Evolutionary conservation across 495 filamentous ascomycete genomes (phyloP).

Genomic region (Neurospora sp.): DNA sequence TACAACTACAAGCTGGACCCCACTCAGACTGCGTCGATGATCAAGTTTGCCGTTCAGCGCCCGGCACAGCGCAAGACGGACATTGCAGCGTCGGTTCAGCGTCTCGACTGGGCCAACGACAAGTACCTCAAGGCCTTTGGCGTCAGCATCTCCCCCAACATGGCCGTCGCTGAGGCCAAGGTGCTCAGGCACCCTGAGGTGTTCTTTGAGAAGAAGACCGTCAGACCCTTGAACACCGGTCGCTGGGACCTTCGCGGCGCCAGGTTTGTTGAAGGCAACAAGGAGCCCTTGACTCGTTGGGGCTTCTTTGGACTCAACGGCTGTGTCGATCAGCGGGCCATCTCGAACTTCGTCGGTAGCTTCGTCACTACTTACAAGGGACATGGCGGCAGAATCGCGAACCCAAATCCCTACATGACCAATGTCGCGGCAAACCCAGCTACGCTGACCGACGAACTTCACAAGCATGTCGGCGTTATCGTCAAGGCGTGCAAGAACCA

Average conservation of each 20-base stretch:
- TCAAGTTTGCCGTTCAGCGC: slow-evolving; percentile 65
- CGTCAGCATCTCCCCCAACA: slow-evolving; percentile 50
- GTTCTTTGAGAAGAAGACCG: slow-evolving; percentile 42
- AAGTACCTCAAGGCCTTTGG: slow-evolving; percentile 57
- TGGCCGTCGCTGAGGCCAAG: slow-evolving; percentile 58
- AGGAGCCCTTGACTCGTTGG: slow-evolving; percentile 55
- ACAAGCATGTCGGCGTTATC: not conserved
- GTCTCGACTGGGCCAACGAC: slow-evolving; percentile 61
- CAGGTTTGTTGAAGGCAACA: slow-evolving; percentile 58
- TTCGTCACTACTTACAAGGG: slow-evolving; percentile 53
- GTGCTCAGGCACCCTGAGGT: slow-evolving; percentile 63
- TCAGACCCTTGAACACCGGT: slow-evolving; percentile 49
- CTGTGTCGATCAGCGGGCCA: slow-evolving; percentile 25
- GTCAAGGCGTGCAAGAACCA: not conserved
- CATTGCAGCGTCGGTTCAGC: slow-evolving; percentile 50
- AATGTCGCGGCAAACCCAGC: not conserved
- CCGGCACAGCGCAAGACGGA: slow-evolving; percentile 52
- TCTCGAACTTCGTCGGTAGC: slow-evolving; percentile 44
- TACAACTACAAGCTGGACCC: slow-evolving; percentile 73
- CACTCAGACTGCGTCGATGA: slow-evolving; percentile 66
- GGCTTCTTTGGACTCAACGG: slow-evolving; percentile 37
- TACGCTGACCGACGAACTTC: not conserved
- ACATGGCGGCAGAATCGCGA: slow-evolving; percentile 60
- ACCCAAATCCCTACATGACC: slow-evolving; percentile 20
- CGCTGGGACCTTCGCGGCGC: slow-evolving; percentile 80